Base-by-base conservation (phyloP, 306 rosid genomes). In the Luffa acutangula region DNA sequence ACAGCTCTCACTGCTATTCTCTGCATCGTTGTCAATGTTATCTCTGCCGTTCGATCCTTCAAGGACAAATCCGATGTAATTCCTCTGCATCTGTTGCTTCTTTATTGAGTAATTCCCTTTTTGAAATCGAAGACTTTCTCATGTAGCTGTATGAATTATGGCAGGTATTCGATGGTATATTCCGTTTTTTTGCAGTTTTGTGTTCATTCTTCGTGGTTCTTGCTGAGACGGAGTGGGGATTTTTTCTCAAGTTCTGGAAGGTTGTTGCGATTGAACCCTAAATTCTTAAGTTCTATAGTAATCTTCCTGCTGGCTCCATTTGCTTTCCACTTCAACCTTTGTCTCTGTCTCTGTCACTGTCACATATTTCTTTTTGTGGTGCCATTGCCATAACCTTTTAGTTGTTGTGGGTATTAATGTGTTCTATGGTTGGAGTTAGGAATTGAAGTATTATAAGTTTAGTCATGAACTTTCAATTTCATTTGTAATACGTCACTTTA, bases 141-240 rank as follows among this genome's bases (percentile, higher is more conserved):
- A 25, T 15, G 17, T 17, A 51, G 8, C 41, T 53, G 33, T 7
- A 2, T 43, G 18, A 48, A 43, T 13, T 39, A 20, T 59, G 31
- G 82, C 78, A 93, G 93, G 45, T 91, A 81, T 93, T 90, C 82
- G 85, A 90, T 80, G 98, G 97, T 41, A 86, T 93, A 79, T 93
- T 93, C 74, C 96, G 97, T 73, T 93, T 96, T 80, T 93, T 83
- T 39, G 96, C 92, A 0, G 88, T 91, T 81, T 10, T 82, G 65
- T 54, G 91, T 21, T 85, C 87, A n/a, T 48, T 42, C 63, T 76
- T 93, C n/a, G 94, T 85, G 81, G 89, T 83, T 64, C 84, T 93
- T 33, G 94, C 88, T 41, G 97, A 93, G 87, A 91, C 97, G 3
- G 98, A 93, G 78, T 93, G 92, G 97, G 76, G 9, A 2, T 89